phyloP scores from a whole-genome alignment of 257 asterid species.

The Jacaranda mimosifolia region DNA sequence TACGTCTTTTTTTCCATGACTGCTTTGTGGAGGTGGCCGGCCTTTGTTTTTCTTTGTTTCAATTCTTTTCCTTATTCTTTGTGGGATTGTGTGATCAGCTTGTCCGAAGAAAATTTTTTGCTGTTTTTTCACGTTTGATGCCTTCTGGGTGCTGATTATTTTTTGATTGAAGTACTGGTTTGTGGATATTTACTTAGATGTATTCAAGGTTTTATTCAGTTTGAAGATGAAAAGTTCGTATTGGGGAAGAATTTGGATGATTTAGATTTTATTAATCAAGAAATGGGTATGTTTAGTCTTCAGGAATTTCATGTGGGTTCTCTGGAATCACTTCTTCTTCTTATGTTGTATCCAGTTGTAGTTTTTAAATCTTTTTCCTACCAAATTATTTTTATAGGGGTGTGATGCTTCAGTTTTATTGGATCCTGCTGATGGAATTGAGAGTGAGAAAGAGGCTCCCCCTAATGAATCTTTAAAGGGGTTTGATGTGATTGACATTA shows the following conservation, averaged over 20 bases:
- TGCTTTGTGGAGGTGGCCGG: conserved; percentile 65
- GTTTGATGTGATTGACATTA: conserved; percentile 56
- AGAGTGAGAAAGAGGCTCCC: conserved; percentile 60
- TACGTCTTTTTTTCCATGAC: conserved; percentile 74
- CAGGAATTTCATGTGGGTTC: conserved; percentile 1
- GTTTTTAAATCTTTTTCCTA: background rate
- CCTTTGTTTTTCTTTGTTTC: background rate
- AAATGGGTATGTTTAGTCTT: background rate
- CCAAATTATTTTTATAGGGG: conserved; percentile 50
- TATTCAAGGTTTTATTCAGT: background rate
- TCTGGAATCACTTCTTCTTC: background rate
- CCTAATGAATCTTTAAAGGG: conserved; percentile 70
- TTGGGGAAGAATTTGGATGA: background rate
- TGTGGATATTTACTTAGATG: background rate
- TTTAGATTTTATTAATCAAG: background rate
- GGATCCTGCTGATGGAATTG: conserved; percentile 54
- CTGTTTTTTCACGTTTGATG: background rate
- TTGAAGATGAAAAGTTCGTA: background rate
- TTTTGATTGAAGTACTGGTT: background rate
- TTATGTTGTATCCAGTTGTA: background rate
- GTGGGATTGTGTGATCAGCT: background rate
- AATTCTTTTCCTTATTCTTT: background rate
- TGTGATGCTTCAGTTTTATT: conserved; percentile 86
- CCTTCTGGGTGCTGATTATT: background rate
- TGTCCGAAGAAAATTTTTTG: background rate